A percentile compares a stretch with the other conserved stretches of the same genome.
These are phyloP conservation scores for Alternaria consortialis DNA, from an alignment of 2,329 filamentous ascomycete species.

Conservation along the genomic window DNA sequence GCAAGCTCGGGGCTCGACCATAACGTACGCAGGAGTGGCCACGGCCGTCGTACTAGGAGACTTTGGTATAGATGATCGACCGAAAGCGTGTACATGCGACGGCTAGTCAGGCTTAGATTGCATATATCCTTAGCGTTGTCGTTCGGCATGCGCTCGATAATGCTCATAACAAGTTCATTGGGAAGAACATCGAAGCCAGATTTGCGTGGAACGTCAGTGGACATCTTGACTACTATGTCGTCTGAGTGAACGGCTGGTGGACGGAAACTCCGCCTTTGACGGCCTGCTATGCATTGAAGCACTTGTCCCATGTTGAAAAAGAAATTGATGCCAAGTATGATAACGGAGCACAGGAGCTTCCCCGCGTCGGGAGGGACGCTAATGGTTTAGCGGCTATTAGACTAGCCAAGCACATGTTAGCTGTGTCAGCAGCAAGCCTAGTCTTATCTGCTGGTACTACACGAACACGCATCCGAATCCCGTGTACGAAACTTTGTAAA, in stretches of 20 bases:
- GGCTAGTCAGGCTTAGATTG: slow-evolving; percentile 9
- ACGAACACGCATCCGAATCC: background rate
- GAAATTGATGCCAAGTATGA: background rate
- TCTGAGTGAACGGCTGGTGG: background rate
- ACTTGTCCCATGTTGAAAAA: background rate
- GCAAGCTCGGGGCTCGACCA: slow-evolving; percentile 3
- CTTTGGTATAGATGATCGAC: slow-evolving; percentile 9
- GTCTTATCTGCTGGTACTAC: background rate
- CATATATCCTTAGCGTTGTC: slow-evolving; percentile 5
- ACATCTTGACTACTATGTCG: background rate
- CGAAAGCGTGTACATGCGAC: slow-evolving; percentile 12
- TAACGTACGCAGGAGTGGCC: slow-evolving; percentile 9
- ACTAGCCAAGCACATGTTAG: background rate
- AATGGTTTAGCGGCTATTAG: background rate
- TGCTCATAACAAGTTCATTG: slow-evolving; percentile 12
- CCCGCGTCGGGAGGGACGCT: slow-evolving; percentile 6
- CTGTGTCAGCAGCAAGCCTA: background rate
- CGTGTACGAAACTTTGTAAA: background rate
- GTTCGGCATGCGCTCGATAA: slow-evolving; percentile 13
- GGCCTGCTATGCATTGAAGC: background rate
- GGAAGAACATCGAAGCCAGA: slow-evolving; percentile 6
- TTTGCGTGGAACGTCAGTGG: background rate
- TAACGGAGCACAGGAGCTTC: background rate
- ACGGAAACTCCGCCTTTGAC: background rate
- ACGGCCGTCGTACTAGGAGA: slow-evolving; percentile 8